Evolutionary conservation across 495 filamentous ascomycete genomes (phyloP).

Genomic region (Talaromyces trachyspermus): DNA sequence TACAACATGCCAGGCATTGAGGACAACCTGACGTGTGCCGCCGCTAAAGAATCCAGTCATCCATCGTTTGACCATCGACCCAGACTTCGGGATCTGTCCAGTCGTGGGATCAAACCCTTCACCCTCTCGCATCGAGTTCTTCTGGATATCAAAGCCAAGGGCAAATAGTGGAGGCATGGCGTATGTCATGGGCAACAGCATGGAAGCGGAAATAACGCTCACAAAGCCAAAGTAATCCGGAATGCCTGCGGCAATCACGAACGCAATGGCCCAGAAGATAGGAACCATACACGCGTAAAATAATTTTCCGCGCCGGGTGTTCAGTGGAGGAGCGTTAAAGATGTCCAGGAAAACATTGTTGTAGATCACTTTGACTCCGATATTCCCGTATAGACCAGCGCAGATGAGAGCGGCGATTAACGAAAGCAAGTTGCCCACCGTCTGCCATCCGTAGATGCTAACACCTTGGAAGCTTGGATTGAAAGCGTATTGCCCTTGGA

Average conservation of each 20-base stretch:
- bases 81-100: no score
- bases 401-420: constrained; percentile 48
- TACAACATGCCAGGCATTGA: no score
- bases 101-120: constrained; percentile 42
- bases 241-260: constrained; percentile 41
- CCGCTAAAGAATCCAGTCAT: no score
- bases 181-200: constrained; percentile 43
- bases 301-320: constrained; percentile 36
- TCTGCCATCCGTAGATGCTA: constrained; percentile 41
- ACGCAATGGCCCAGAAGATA: constrained; percentile 48
- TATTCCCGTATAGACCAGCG: constrained; percentile 53
- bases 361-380: constrained; percentile 43
- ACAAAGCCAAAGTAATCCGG: constrained; percentile 35
- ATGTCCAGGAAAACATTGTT: constrained; percentile 45
- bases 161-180: constrained; percentile 39
- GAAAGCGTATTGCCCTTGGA: constrained; percentile 48
- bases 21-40: no score
- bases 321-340: constrained; percentile 40
- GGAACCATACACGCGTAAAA: constrained; percentile 46
- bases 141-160: constrained; percentile 35
- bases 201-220: constrained; percentile 36
- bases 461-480: constrained; percentile 44
- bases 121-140: constrained; percentile 28
- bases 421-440: constrained; percentile 46
- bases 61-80: no score